Conservation (phyloP, 805 yeast genomes). For the Isabelozyma rhagii region DNA sequence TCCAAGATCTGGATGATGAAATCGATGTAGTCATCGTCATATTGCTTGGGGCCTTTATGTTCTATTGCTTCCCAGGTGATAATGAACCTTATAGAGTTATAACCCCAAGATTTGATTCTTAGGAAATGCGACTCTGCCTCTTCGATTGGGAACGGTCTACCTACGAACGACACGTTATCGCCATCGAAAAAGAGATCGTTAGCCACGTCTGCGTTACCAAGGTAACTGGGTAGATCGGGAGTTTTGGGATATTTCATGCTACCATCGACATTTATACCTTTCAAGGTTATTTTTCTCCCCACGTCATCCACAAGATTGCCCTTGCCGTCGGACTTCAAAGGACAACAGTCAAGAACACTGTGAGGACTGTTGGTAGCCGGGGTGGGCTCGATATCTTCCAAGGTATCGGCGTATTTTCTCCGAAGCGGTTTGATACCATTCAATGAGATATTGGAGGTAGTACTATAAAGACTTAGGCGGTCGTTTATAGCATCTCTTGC, state of each 20-base stretch:
- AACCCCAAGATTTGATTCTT: constrained; percentile 78
- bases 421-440: constrained; percentile 27
- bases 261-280: constrained; percentile 82
- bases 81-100: constrained; percentile 70
- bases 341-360: constrained; percentile 17
- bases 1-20: constrained; percentile 63
- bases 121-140: constrained; percentile 69
- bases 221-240: constrained; percentile 48
- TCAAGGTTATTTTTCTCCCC: constrained; percentile 61
- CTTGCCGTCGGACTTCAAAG: constrained; percentile 17
- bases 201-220: constrained; percentile 31
- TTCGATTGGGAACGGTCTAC: constrained; percentile 72
- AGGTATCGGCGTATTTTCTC: constrained; percentile 14
- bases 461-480: constrained; percentile 26
- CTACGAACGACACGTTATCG: constrained; percentile 75
- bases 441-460: constrained; percentile 20
- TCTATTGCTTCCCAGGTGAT: constrained; percentile 93
- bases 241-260: constrained; percentile 64
- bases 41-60: constrained; percentile 79
- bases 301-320: constrained; percentile 59
- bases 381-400: constrained; percentile 11
- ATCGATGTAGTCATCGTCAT: constrained; percentile 73
- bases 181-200: constrained; percentile 60
- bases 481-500: constrained; percentile 31
- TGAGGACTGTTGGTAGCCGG: constrained; percentile 1